phyloP scores from a whole-genome alignment of 495 filamentous ascomycete genomes.

The Penicillium lividum region DNA sequence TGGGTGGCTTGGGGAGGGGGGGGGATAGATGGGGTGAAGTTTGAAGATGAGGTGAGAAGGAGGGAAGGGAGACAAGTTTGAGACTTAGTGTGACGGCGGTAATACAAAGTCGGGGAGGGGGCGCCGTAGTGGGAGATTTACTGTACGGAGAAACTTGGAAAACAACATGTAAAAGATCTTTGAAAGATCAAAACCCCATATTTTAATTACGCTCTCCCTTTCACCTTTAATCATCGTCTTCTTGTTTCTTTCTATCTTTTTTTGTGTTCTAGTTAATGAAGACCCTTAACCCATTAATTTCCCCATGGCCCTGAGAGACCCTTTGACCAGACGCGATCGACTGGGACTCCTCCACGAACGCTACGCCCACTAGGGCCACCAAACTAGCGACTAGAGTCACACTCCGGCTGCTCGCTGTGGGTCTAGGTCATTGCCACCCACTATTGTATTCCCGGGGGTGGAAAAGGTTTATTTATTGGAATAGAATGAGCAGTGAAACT shows the following conservation, averaged over 20 bases:
- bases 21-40: conserved; percentile 5
- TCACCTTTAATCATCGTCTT: not conserved
- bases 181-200: conserved; percentile 1
- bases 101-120: conserved; percentile 22
- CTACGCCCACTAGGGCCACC: conserved; percentile 29
- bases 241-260: not conserved
- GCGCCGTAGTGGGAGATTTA: conserved; percentile 5
- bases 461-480: conserved; percentile 1
- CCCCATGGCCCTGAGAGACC: conserved; percentile 14
- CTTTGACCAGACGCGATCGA: conserved; percentile 20
- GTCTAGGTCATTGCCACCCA: conserved; percentile 17
- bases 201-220: not conserved
- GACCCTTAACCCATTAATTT: conserved; percentile 5
- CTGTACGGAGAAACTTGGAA: conserved; percentile 6
- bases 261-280: not conserved
- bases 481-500: not conserved
- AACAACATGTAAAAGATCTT: conserved; percentile 4
- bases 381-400: conserved; percentile 24
- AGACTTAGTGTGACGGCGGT: conserved; percentile 32
- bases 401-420: conserved; percentile 19
- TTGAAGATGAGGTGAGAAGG: conserved; percentile 16
- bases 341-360: conserved; percentile 25
- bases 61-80: conserved; percentile 28
- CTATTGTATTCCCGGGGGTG: not conserved
- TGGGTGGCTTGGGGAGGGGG: conserved; percentile 1